Conservation (phyloP, 2,329 filamentous ascomycete genomes). For the Coniochaeta hoffmannii region DNA sequence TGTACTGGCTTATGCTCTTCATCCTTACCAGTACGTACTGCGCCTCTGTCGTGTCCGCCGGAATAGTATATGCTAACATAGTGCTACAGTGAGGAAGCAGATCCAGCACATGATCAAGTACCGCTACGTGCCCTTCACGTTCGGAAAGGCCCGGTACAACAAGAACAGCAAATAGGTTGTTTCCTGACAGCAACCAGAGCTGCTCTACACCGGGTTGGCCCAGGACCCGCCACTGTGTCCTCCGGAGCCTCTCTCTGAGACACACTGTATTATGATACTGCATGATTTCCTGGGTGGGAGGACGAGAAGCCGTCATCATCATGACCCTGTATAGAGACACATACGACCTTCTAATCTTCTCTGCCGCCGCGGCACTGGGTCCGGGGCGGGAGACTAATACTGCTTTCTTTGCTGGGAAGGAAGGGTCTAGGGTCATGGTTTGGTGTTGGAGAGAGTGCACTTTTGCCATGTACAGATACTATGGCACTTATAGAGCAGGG, state of each 20-base stretch:
- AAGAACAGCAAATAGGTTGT: conserved; percentile 46
- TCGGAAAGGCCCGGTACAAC: conserved; percentile 78
- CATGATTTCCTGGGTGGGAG: not conserved
- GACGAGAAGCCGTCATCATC: not conserved
- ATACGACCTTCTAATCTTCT: conserved; percentile 5
- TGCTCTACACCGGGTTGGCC: too few species aligned
- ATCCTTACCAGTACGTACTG: conserved; percentile 74
- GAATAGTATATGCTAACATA: too few species aligned
- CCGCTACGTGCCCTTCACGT: conserved; percentile 89
- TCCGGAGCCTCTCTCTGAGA: not conserved
- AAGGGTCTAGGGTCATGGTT: not conserved
- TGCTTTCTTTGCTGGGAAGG: not conserved
- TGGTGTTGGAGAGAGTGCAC: not conserved
- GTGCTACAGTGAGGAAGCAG: conserved; percentile 80
- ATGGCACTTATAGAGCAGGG: not conserved
- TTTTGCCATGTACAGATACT: not conserved
- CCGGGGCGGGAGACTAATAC: conserved; percentile 2
- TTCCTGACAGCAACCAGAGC: not conserved
- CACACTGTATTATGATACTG: conserved; percentile 5
- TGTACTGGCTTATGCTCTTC: conserved; percentile 98
- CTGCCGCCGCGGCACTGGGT: not conserved
- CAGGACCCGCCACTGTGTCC: not conserved
- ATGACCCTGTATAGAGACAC: conserved; percentile 5
- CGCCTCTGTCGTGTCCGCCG: too few species aligned
- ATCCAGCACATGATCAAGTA: conserved; percentile 99